Conservation (phyloP, 192 early-diverging fungal species). For the Backusella westeae region DNA sequence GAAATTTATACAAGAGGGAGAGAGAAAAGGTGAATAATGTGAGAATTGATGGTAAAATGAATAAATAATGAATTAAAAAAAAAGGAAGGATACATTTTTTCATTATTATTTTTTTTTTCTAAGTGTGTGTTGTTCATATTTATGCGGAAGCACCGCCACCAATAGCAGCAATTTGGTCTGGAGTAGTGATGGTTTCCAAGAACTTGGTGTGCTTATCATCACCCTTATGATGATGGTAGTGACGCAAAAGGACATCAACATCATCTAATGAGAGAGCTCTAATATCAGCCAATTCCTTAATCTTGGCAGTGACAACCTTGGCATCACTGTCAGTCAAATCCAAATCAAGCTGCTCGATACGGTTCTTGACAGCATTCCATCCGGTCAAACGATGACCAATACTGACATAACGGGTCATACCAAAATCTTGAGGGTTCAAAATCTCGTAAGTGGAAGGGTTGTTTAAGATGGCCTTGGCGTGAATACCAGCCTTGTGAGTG, state of each 20-base stretch:
- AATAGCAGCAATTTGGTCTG: constrained; percentile 46
- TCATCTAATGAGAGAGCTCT: constrained; percentile 90
- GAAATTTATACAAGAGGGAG: not conserved
- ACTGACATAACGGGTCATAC: constrained; percentile 96
- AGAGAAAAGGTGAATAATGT: not conserved
- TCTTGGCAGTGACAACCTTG: constrained; percentile 90
- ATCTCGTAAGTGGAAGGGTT: constrained; percentile 99
- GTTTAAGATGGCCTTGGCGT: constrained; percentile 99
- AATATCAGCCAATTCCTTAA: constrained; percentile 95
- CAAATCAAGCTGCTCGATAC: constrained; percentile 89
- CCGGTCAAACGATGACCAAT: constrained; percentile 97
- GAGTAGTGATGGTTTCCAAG: constrained; percentile 47
- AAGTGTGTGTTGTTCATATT: not conserved
- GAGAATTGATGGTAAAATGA: not conserved
- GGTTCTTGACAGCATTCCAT: constrained; percentile 99
- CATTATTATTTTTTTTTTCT: not conserved
- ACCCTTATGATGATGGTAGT: constrained; percentile 70
- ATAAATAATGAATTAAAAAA: not conserved
- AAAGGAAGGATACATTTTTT: not conserved
- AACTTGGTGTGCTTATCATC: constrained; percentile 51
- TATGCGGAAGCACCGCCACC: not conserved
- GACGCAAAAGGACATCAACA: constrained; percentile 81
- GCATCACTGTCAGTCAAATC: constrained; percentile 82
- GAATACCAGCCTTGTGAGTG: constrained; percentile 99
- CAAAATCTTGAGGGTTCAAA: constrained; percentile 97